Evolutionary conservation across 202 grass and related monocot genomes (phyloP).

Genomic region (Zoysia matrella): DNA sequence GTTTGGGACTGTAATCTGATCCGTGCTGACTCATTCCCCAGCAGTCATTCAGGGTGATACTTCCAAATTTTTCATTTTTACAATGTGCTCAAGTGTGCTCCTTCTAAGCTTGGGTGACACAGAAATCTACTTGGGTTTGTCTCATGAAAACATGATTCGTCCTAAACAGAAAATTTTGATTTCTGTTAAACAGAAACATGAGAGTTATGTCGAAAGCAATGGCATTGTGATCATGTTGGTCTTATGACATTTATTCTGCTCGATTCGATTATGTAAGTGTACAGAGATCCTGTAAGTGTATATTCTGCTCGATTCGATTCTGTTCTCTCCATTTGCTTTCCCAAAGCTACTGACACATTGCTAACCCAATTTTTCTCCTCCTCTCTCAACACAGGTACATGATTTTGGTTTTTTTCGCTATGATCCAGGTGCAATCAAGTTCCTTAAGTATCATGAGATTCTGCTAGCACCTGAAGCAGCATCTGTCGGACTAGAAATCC

Average conservation of each 20-base stretch:
- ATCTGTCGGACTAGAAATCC: too few species aligned
- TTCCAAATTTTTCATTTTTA: not conserved
- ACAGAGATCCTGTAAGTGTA: too few species aligned
- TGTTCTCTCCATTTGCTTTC: too few species aligned
- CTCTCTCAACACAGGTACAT: too few species aligned
- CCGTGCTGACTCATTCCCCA: not conserved
- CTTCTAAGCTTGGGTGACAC: not conserved
- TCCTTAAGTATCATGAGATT: too few species aligned
- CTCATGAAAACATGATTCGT: not conserved
- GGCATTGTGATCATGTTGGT: not conserved
- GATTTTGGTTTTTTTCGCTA: too few species aligned
- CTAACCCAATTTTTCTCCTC: too few species aligned
- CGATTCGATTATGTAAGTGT: too few species aligned
- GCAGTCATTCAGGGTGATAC: not conserved
- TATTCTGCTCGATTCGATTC: too few species aligned
- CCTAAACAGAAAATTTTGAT: not conserved
- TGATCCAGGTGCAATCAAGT: too few species aligned
- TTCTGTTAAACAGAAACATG: not conserved
- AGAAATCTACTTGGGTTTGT: not conserved
- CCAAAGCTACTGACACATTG: too few species aligned
- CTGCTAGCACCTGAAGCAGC: too few species aligned
- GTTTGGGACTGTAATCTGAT: not conserved
- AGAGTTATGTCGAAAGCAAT: not conserved
- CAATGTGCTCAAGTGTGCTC: not conserved
- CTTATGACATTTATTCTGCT: not conserved